Conservation (phyloP, 2,329 filamentous ascomycete species). For the Botrytis squamosa region DNA sequence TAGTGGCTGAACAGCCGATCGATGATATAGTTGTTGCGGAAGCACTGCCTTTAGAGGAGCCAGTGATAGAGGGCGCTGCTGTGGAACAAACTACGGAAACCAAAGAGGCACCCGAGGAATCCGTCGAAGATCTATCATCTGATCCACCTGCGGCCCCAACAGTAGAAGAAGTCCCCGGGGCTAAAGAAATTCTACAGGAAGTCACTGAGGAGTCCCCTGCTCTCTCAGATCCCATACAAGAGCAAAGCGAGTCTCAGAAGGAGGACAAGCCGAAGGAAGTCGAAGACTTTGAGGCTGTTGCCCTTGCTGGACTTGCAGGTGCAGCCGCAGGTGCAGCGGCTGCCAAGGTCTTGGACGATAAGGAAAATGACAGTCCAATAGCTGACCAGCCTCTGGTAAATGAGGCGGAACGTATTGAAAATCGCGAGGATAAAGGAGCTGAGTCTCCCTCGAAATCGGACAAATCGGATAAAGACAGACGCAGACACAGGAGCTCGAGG, state of each 20-base stretch:
- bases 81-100: not conserved
- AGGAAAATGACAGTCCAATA: not conserved
- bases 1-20: not conserved
- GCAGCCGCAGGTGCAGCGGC: slow-evolving; percentile 5
- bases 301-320: slow-evolving; percentile 13
- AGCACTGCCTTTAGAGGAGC: not conserved
- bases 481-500: slow-evolving; percentile 19
- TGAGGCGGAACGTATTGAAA: not conserved
- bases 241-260: not conserved
- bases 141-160: not conserved
- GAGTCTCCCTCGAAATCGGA: slow-evolving; percentile 6
- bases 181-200: not conserved
- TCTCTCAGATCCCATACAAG: not conserved
- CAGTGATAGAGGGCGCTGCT: not conserved
- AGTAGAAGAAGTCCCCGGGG: not conserved
- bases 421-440: slow-evolving; percentile 2
- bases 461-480: slow-evolving; percentile 11
- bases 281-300: slow-evolving; percentile 1
- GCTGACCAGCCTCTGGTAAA: not conserved
- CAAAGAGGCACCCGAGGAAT: not conserved
- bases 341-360: not conserved
- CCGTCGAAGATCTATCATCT: not conserved
- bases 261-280: not conserved
- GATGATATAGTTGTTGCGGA: not conserved
- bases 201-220: not conserved